Evolutionary conservation across 2,329 filamentous ascomycete species (phyloP), one percentile per base, ranked within the genome.

Genomic region (Botrytis fabae): DNA sequence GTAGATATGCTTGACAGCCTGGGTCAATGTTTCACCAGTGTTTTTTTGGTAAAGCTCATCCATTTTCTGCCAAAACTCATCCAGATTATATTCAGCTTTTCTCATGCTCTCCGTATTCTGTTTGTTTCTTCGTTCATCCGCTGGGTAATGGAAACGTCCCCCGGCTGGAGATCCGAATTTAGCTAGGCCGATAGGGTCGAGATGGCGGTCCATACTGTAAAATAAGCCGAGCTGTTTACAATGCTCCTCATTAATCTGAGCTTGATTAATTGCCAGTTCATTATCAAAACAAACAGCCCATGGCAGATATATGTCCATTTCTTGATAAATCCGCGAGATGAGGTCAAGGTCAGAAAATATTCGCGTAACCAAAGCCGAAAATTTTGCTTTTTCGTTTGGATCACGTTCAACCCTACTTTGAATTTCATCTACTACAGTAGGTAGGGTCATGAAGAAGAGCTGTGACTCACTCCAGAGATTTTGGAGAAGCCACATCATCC

Each of bases 71-170:
- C 86, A 88, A 73, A 87, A 85, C 0, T 64, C 72, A 75, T 88
- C 86, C 7, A 89, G 80, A 40, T 64, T 44, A 22, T 44, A 7
- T 4, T 64, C 87, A 0, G 87, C 86, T 2, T 63, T 75, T 16
- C 83, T 82, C 78, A 89, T 81, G 0, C 78, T 77, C 8, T 84
- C 81, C 0, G 84, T 81, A 28, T 82, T 88, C 20, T 84, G 82
- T 70, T 82, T 82, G 2, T 81, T 88, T 2, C 83, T 82, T 16
- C 82, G 84, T 75, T 85, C 87, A 4, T 85, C 81, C 8, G 82
- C 82, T 69, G 84, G 87, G 82, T 84, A 89, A 60, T 74, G 73
- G 79, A 78, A 78, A 12, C 71, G 68, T 22, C 70, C 73, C 38
- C 75, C 69, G 7, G 59, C 71, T 16, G 76, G 76, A 18, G 46